These are phyloP conservation scores for Ophiostoma montium DNA, from an alignment of 2,329 filamentous ascomycete genomes.

Conservation along the genomic window DNA sequence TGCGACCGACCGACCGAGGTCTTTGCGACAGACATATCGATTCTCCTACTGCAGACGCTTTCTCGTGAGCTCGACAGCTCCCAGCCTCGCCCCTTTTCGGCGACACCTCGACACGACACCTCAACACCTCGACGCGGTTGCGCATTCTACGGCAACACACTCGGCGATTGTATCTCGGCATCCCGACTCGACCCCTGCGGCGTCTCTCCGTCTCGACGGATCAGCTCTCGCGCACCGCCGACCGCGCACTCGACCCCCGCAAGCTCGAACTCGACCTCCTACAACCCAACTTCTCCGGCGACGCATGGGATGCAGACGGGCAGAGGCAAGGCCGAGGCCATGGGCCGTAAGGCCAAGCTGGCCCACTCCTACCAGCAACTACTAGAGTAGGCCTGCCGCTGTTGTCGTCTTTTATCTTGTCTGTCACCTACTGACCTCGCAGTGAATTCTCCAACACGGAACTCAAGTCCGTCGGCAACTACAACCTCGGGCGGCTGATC, in stretches of 20 bases:
- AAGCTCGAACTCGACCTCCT: background rate
- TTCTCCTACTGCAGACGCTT: too few relatives aligned
- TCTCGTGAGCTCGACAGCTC: too few relatives aligned
- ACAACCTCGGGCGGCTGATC: slow-evolving; percentile 78
- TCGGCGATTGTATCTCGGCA: too few relatives aligned
- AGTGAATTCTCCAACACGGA: slow-evolving; percentile 93
- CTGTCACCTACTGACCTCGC: slow-evolving; percentile 6
- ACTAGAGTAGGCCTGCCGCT: slow-evolving; percentile 50
- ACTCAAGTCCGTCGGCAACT: slow-evolving; percentile 86
- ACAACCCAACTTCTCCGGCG: slow-evolving; percentile 1
- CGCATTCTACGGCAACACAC: too few relatives aligned
- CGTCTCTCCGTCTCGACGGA: too few relatives aligned
- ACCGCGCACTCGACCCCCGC: background rate
- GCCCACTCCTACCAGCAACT: slow-evolving; percentile 93
- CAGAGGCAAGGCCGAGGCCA: slow-evolving; percentile 60
- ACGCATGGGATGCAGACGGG: slow-evolving; percentile 26
- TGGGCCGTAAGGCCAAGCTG: slow-evolving; percentile 64
- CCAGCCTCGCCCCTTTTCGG: too few relatives aligned
- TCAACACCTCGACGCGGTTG: too few relatives aligned
- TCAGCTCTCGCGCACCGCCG: too few relatives aligned
- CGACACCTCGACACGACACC: too few relatives aligned
- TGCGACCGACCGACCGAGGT: too few relatives aligned
- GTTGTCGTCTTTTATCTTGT: background rate
- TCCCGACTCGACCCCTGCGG: too few relatives aligned
- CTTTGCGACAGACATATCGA: too few relatives aligned